phyloP scores from a whole-genome alignment of 2,329 filamentous ascomycete species.

The Huntiella moniliformis region DNA sequence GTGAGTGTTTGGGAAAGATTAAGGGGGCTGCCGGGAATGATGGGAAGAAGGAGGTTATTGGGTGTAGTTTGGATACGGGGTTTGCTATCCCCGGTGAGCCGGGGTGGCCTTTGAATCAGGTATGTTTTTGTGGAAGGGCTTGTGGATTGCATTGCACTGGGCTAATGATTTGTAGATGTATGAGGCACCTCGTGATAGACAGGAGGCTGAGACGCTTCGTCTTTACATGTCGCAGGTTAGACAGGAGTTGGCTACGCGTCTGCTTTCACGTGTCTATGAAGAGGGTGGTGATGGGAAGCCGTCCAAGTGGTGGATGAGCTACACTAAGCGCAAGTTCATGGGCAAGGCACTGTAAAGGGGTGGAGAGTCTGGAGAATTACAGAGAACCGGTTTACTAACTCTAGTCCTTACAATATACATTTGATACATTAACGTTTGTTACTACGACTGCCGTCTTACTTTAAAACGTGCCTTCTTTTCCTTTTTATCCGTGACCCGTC shows the following conservation, averaged over 20 bases:
- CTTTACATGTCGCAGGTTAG: slow-evolving; percentile 85
- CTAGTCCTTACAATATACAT: too few relatives aligned
- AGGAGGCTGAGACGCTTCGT: slow-evolving; percentile 73
- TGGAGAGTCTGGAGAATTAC: not conserved
- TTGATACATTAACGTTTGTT: not conserved
- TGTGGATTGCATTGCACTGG: not conserved
- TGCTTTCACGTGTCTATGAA: slow-evolving; percentile 74
- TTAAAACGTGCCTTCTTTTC: not conserved
- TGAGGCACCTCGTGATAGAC: slow-evolving; percentile 67
- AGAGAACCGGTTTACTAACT: too few relatives aligned
- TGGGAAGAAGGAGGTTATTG: slow-evolving; percentile 60
- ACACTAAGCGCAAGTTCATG: slow-evolving; percentile 99
- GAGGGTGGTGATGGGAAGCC: slow-evolving; percentile 52
- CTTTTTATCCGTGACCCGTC: not conserved
- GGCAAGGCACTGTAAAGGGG: slow-evolving; percentile 57
- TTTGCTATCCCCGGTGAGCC: slow-evolving; percentile 92
- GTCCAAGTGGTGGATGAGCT: slow-evolving; percentile 93
- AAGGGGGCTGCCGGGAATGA: slow-evolving; percentile 45
- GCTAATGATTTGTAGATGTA: slow-evolving; percentile 43
- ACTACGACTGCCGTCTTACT: not conserved
- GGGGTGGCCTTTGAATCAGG: slow-evolving; percentile 81
- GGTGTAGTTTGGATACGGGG: slow-evolving; percentile 75
- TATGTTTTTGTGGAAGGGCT: slow-evolving; percentile 18
- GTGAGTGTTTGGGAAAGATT: slow-evolving; percentile 77
- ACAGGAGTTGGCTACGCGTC: slow-evolving; percentile 68